Conservation (phyloP, 768 basidiomycete genomes). For the Lepiota venenata region DNA sequence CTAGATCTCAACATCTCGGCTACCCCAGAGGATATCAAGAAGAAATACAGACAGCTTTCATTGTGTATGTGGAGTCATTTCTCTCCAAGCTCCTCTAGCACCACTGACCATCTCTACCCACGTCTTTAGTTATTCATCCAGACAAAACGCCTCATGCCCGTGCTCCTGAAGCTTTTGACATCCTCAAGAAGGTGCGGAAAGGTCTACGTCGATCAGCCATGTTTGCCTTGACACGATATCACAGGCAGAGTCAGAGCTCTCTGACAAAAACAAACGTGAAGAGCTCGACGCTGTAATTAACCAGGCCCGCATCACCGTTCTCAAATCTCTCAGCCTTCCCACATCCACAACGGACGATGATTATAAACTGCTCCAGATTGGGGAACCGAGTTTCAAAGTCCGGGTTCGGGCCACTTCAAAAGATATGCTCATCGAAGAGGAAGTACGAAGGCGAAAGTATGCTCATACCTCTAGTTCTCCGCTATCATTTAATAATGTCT, state of each 20-base stretch:
- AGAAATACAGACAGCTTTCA: conserved; percentile 81
- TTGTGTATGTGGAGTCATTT: conserved; percentile 53
- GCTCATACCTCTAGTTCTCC: conserved; percentile 21
- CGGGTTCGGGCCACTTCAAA: conserved; percentile 72
- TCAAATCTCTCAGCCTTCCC: conserved; percentile 64
- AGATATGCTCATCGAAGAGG: conserved; percentile 87
- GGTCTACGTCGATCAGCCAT: not conserved
- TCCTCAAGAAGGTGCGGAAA: conserved; percentile 78
- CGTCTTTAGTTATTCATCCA: conserved; percentile 85
- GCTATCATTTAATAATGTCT: conserved; percentile 4
- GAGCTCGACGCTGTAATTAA: conserved; percentile 78
- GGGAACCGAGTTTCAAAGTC: conserved; percentile 59
- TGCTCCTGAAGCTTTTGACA: conserved; percentile 90
- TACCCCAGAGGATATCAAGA: conserved; percentile 84
- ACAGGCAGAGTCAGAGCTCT: conserved; percentile 83
- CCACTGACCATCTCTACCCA: conserved; percentile 8
- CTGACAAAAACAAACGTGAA: conserved; percentile 74
- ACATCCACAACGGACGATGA: conserved; percentile 57
- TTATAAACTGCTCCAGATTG: conserved; percentile 47
- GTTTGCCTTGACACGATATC: not conserved
- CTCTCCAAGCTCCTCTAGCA: not conserved
- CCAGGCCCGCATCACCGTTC: conserved; percentile 66
- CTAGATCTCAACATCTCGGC: conserved; percentile 73
- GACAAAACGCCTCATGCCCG: conserved; percentile 91
- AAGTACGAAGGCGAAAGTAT: conserved; percentile 80